Base-by-base conservation (phyloP, 768 basidiomycete species). In the Mycena metata region DNA sequence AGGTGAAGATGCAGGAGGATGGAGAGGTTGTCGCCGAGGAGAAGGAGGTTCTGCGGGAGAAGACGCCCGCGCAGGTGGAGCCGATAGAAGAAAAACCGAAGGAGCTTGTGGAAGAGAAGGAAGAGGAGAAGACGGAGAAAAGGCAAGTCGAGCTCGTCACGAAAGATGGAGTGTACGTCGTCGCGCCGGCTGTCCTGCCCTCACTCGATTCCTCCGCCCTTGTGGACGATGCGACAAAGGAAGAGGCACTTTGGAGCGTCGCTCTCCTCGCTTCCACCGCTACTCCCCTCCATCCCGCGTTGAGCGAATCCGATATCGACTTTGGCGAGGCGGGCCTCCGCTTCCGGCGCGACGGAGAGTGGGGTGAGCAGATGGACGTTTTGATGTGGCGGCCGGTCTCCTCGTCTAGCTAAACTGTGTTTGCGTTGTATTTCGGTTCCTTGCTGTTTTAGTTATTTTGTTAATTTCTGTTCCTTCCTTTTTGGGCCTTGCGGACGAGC, bases 311-410 rank as follows among this genome's bases (percentile, higher is more conserved):
- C n/a, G 57, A 10, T 17, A 36, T 71, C 35, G n/a, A n/a, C 46
- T 30, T 71, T 39, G 70, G 42, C 1, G 54, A 13, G 49, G 59
- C 13, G 3, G 70, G 62, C 0, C 64, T 65, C 47, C 45, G 67
- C 19, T 60, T 71, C 35, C 62, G 60, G 16, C 79, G 10, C 6
- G n/a, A n/a, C n/a, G n/a, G n/a, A n/a, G n/a, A n/a, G n/a, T n/a
- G n/a, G n/a, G n/a, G n/a, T n/a, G 11, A 30, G 4, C 13, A n/a
- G 21, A 23, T 17, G 58, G 33, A 13, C 5, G 55, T n/a, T 3
- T n/a, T 57, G 35, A 9, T 57, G 41, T 39, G 36, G 55, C 17
- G 35, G 23, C 24, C 10, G 21, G 51, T 7, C n/a, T 57, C 47
- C 13, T 49, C 13, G 11, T 24, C 21, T 8, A 24, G 2, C 13